phyloP scores from a whole-genome alignment of 2,329 filamentous ascomycete genomes.

The Fusarium stilboides region DNA sequence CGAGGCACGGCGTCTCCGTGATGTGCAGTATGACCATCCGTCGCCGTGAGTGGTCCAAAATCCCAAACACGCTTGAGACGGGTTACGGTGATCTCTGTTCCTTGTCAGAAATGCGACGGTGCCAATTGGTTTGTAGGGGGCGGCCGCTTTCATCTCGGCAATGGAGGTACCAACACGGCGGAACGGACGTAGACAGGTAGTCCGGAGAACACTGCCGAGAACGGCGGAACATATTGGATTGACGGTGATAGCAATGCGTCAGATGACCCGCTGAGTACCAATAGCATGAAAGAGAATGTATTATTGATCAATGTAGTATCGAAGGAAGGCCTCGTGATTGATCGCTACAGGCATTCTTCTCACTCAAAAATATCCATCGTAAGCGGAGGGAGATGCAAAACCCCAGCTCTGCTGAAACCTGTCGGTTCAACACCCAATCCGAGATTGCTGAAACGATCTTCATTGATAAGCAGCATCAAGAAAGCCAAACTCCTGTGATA shows the following conservation, averaged over 20 bases:
- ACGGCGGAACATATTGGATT: constrained; percentile 21
- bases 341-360: constrained; percentile 43
- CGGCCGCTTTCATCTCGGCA: constrained; percentile 42
- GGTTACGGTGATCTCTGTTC: constrained; percentile 31
- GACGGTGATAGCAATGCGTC: constrained; percentile 29
- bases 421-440: constrained; percentile 1
- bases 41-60: constrained; percentile 34
- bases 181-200: constrained; percentile 36
- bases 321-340: constrained; percentile 32
- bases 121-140: constrained; percentile 24
- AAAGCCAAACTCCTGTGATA: background rate
- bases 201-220: constrained; percentile 47
- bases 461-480: constrained; percentile 11
- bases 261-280: constrained; percentile 37
- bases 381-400: constrained; percentile 1
- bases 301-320: constrained; percentile 38
- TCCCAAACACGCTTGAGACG: constrained; percentile 49
- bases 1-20: constrained; percentile 49
- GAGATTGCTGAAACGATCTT: constrained; percentile 8
- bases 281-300: constrained; percentile 4
- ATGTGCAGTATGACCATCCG: constrained; percentile 19
- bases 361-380: background rate
- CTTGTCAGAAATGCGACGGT: constrained; percentile 37
- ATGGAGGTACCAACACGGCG: constrained; percentile 44
- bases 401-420: constrained; percentile 3